phyloP scores from a whole-genome alignment of 169 alveolate species.

The Plasmodium cynomolgi region DNA sequence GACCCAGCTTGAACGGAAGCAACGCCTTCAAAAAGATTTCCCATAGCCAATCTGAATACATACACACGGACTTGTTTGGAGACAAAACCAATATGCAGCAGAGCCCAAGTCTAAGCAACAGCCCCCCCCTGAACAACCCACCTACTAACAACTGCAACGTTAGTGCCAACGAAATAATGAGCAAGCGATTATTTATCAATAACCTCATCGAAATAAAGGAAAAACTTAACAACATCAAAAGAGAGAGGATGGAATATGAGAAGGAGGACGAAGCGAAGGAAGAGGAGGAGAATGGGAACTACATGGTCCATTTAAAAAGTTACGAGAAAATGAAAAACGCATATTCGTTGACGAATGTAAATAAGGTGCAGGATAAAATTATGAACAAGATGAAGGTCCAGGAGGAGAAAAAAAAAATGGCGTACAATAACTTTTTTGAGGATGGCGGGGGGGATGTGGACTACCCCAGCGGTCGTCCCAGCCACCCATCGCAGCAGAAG shows the following conservation, averaged over 20 bases:
- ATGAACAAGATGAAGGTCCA: background rate
- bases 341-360: background rate
- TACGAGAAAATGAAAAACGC: conserved; percentile 28
- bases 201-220: conserved; percentile 8
- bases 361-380: background rate
- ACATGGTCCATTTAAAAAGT: background rate
- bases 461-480: background rate
- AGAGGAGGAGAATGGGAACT: background rate
- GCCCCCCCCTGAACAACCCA: background rate
- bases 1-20: background rate
- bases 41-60: background rate
- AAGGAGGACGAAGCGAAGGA: conserved; percentile 33
- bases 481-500: background rate
- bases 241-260: conserved; percentile 31
- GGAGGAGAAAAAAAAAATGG: conserved; percentile 14
- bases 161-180: background rate
- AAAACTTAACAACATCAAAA: conserved; percentile 42
- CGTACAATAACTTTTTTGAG: background rate
- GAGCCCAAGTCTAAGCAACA: background rate
- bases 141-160: background rate
- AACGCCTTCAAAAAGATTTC: background rate
- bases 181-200: background rate
- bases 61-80: background rate
- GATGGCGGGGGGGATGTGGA: background rate
- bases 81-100: background rate